These are phyloP conservation scores for Geranomyces michiganensis DNA, from an alignment of 192 early-diverging fungal species.

Conservation along the genomic window DNA sequence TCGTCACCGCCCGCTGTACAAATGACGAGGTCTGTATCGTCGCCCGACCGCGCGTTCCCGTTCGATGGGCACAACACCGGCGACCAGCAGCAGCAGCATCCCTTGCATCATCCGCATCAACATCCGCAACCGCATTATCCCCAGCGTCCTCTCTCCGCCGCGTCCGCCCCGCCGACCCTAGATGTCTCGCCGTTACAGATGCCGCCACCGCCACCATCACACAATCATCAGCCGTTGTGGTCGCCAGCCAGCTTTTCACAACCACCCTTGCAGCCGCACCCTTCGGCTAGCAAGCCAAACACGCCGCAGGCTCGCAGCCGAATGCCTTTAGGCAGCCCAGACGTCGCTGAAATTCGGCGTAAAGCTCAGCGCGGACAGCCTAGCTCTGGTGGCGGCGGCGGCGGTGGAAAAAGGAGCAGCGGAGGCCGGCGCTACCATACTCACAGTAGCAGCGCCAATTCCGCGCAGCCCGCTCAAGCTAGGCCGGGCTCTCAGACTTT, in stretches of 20 bases:
- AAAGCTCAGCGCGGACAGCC: not conserved
- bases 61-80: too few relatives aligned
- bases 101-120: not conserved
- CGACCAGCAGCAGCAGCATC: not conserved
- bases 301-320: not conserved
- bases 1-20: too few relatives aligned
- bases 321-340: conserved; percentile 3
- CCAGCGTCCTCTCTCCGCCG: not conserved
- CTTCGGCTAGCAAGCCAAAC: not conserved
- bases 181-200: not conserved
- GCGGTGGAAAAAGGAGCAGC: too few relatives aligned
- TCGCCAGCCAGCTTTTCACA: not conserved
- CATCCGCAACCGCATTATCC: not conserved
- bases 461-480: too few relatives aligned
- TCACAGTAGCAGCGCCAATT: too few relatives aligned
- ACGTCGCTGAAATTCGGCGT: conserved; percentile 5
- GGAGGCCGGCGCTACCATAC: too few relatives aligned
- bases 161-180: not conserved
- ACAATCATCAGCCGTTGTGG: too few relatives aligned
- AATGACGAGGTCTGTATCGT: too few relatives aligned
- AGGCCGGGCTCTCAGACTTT: too few relatives aligned
- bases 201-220: not conserved
- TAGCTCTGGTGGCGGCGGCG: too few relatives aligned
- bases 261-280: not conserved
- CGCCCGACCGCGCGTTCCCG: too few relatives aligned